Evolutionary conservation across 768 basidiomycete species (phyloP).

Genomic region (Leucocoprinus sp.): DNA sequence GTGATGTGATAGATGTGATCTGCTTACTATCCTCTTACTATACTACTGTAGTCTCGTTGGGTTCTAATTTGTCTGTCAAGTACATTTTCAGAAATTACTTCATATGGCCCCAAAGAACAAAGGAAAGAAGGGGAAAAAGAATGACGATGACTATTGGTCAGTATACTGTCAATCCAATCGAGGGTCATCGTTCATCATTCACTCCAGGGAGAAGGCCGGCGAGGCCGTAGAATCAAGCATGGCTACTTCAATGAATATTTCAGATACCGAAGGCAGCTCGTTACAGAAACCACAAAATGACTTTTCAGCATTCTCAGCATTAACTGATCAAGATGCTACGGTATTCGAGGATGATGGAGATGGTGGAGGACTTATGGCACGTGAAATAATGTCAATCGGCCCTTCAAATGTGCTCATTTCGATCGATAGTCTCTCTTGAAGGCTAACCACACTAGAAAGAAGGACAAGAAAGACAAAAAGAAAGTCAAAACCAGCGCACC

Average conservation of each 20-base stretch:
- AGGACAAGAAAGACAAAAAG: conserved; percentile 51
- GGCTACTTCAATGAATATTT: conserved; percentile 22
- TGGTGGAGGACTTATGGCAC: conserved; percentile 72
- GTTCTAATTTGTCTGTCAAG: background rate
- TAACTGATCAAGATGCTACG: conserved; percentile 34
- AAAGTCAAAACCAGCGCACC: conserved; percentile 32
- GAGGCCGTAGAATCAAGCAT: conserved; percentile 43
- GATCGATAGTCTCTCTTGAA: conserved; percentile 52
- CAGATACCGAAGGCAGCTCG: conserved; percentile 35
- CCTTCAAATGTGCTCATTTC: background rate
- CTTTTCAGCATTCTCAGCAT: conserved; percentile 46
- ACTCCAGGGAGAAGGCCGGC: conserved; percentile 54
- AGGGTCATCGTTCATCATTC: conserved; percentile 4
- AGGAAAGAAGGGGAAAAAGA: conserved; percentile 82
- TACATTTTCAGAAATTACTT: background rate
- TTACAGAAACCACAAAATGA: conserved; percentile 22
- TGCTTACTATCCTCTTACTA: background rate
- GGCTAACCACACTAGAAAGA: conserved; percentile 31
- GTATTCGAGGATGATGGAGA: conserved; percentile 49
- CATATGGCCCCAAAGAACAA: conserved; percentile 58
- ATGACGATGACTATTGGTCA: conserved; percentile 81
- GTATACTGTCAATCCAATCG: conserved; percentile 11
- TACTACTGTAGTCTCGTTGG: background rate
- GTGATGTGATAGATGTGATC: conserved; percentile 3
- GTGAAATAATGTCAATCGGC: conserved; percentile 13